Evolutionary conservation across 2,329 filamentous ascomycete species (phyloP).

Genomic region (Aspergillus sergii): DNA sequence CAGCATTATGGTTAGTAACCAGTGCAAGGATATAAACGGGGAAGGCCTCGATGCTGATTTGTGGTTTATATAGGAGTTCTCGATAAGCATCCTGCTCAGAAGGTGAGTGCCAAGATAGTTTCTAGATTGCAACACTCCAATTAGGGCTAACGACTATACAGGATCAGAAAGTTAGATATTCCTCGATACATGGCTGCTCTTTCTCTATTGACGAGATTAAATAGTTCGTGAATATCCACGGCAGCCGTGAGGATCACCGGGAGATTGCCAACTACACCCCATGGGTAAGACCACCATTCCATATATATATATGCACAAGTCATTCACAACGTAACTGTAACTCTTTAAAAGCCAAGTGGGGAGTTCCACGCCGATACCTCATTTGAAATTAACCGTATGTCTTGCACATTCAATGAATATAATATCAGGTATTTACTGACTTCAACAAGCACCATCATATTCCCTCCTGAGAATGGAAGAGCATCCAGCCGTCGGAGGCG

Average conservation of each 20-base stretch:
- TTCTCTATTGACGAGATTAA: not conserved
- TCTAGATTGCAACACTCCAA: not conserved
- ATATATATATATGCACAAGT: not conserved
- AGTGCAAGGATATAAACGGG: not conserved
- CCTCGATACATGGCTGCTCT: not conserved
- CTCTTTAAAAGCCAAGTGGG: slow-evolving; percentile 34
- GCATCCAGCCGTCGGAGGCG: slow-evolving; percentile 51
- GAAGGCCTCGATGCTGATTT: not conserved
- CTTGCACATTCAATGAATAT: too few species aligned
- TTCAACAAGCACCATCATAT: slow-evolving; percentile 47
- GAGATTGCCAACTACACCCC: slow-evolving; percentile 51
- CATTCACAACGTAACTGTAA: not conserved
- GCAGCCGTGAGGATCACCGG: slow-evolving; percentile 50
- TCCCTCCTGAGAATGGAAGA: slow-evolving; percentile 56
- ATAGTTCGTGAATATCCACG: slow-evolving; percentile 48
- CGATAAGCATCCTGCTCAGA: not conserved
- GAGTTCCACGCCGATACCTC: slow-evolving; percentile 56
- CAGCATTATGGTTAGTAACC: slow-evolving; percentile 47
- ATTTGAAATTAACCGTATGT: slow-evolving; percentile 52
- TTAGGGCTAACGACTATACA: not conserved
- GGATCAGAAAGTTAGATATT: not conserved
- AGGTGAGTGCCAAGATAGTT: not conserved
- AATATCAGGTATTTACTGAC: not conserved
- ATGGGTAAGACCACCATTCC: slow-evolving; percentile 32
- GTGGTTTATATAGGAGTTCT: not conserved